Evolutionary conservation across 345 rosid species (phyloP), one percentile per base, ranked within the genome.

Genomic region (Cardamine resedifolia): DNA sequence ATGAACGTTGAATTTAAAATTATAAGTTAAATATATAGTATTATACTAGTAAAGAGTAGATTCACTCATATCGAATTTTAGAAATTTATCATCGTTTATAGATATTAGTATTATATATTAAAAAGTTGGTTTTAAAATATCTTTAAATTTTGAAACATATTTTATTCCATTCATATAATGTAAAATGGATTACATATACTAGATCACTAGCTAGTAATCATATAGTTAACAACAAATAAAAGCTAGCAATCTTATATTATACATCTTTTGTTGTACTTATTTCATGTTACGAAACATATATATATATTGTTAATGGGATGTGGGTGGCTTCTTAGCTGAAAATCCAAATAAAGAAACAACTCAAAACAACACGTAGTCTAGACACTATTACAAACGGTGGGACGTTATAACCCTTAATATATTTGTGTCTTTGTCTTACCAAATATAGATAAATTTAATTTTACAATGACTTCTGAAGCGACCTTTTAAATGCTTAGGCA

Each of bases 371-470:
- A n/a, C n/a, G n/a, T n/a, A n/a, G n/a, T n/a, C n/a, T n/a, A n/a
- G n/a, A n/a, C n/a, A n/a, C n/a, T n/a, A n/a, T n/a, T n/a, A n/a
- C n/a, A n/a, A n/a, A n/a, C n/a, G n/a, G n/a, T n/a, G n/a, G n/a
- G n/a, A n/a, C n/a, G n/a, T n/a, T n/a, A n/a, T n/a, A n/a, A n/a
- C 53, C 43, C 50, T 16, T 26, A 1, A n/a, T n/a, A 44, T 44
- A 44, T 44, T 2, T 44, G 1, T n/a, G 57, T 75, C 57, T 11
- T 20, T 60, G 73, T 60, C 78, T 43, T 68, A 60, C 63, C 57
- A 68, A 60, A 61, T 75, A 60, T 43, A 31, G 78, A 68, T 31
- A 30, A 24, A 33, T 23, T 31, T 16, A 44, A 60, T 60, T 59
- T 60, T 26, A 43, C 38, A 51, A 51, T 52, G 23, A 43, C 43